A percentile compares a stretch with the other conserved stretches of the same genome.
Evolutionary conservation across 1,284 basidiomycete species (phyloP).

Genomic region (Cryptococcus sp.): DNA sequence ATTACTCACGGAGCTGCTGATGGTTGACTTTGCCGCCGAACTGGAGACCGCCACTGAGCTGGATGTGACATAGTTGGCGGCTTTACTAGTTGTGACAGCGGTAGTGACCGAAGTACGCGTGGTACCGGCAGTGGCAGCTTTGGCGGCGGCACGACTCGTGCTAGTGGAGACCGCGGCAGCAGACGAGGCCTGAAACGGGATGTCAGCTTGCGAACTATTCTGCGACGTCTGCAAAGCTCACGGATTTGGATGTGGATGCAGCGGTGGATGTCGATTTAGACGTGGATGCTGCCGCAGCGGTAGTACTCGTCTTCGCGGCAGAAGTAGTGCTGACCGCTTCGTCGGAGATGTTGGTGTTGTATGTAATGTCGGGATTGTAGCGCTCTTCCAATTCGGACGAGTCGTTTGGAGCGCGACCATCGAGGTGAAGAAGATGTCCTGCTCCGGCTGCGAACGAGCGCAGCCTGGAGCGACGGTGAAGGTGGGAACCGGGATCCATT

Average conservation of each 20-base stretch:
- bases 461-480: conserved; percentile 26
- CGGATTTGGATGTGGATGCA: conserved; percentile 2
- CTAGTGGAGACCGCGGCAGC: background rate
- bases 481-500: conserved; percentile 5
- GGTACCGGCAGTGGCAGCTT: background rate
- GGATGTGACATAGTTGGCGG: background rate
- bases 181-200: background rate
- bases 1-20: background rate
- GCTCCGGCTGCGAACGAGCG: conserved; percentile 21
- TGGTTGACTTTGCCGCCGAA: background rate
- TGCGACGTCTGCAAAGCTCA: no score
- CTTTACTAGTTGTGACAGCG: conserved; percentile 1
- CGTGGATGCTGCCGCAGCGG: conserved; percentile 1
- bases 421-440: conserved; percentile 14
- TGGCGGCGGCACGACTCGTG: background rate
- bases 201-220: no score
- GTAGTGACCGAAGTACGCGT: conserved; percentile 3
- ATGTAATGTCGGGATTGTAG: conserved; percentile 4
- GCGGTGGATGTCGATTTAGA: conserved; percentile 4
- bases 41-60: background rate
- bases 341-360: background rate
- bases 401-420: conserved; percentile 6
- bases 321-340: background rate
- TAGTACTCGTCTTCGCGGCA: background rate
- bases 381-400: conserved; percentile 8